Conservation (phyloP, 1,139 yeast species). For the Blastobotrys malaysiensis region DNA sequence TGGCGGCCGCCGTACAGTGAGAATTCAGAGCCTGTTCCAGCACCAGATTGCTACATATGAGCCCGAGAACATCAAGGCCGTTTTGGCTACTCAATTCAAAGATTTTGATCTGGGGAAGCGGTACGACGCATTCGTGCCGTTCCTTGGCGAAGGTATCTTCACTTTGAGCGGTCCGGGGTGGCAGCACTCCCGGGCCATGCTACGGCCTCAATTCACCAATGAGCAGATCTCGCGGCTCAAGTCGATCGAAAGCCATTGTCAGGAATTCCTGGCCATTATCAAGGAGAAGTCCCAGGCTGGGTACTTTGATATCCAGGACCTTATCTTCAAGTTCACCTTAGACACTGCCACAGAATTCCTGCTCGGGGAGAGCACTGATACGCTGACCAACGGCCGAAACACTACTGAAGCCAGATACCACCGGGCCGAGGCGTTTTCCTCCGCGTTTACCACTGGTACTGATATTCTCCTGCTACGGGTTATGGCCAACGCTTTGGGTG, state of each 20-base stretch:
- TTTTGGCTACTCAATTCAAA: constrained; percentile 30
- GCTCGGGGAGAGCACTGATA: constrained; percentile 48
- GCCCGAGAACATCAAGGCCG: constrained; percentile 41
- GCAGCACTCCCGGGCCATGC: constrained; percentile 53
- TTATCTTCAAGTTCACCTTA: constrained; percentile 46
- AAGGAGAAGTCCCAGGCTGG: constrained; percentile 8
- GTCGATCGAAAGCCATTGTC: constrained; percentile 42
- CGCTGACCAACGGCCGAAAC: constrained; percentile 26
- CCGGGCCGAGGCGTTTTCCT: constrained; percentile 36
- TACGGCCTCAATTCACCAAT: constrained; percentile 52
- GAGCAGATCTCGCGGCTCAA: constrained; percentile 49
- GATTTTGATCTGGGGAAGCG: constrained; percentile 38
- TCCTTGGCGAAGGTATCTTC: constrained; percentile 52
- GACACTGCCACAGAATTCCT: constrained; percentile 54
- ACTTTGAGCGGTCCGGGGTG: constrained; percentile 50
- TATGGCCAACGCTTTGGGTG: constrained; percentile 37
- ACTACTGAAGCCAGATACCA: constrained; percentile 8
- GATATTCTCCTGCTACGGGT: constrained; percentile 36
- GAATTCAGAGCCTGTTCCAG: constrained; percentile 15
- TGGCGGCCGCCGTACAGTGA: constrained; percentile 12
- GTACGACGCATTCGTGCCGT: constrained; percentile 39
- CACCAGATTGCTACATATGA: constrained; percentile 32
- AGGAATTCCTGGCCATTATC: constrained; percentile 28
- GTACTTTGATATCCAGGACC: constrained; percentile 43
- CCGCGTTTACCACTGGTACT: constrained; percentile 43